phyloP scores from a whole-genome alignment of 2,329 filamentous ascomycete species.

The Elsinoe perseae region DNA sequence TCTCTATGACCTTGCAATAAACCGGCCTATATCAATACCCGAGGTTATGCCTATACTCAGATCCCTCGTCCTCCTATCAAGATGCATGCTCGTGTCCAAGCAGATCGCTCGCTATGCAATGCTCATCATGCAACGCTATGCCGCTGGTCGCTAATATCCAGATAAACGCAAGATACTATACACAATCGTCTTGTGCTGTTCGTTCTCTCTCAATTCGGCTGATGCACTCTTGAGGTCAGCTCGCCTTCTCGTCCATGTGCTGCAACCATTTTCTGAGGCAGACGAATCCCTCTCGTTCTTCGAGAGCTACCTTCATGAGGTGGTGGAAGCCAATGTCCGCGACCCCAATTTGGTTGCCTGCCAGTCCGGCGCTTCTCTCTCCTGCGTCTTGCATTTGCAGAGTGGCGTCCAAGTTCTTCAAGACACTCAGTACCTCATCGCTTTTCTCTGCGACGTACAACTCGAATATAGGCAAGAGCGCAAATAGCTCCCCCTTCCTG shows the following conservation, averaged over 20 bases:
- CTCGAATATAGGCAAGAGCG: neutral
- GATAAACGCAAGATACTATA: neutral
- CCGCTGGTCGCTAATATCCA: too few relatives aligned
- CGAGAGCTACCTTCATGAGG: neutral
- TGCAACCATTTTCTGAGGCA: neutral
- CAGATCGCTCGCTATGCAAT: neutral
- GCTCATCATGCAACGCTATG: neutral
- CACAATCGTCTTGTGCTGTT: neutral
- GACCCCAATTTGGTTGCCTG: neutral
- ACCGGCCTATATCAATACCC: too few relatives aligned
- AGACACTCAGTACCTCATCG: neutral
- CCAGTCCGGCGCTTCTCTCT: neutral
- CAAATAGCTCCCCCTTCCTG: constrained; percentile 4
- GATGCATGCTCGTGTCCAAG: neutral
- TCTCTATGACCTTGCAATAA: too few relatives aligned
- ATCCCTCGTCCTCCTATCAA: neutral
- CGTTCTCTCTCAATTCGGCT: neutral
- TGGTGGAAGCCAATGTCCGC: neutral
- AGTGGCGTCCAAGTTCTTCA: neutral
- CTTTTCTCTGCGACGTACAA: neutral
- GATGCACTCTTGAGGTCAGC: neutral
- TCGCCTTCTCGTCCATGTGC: neutral
- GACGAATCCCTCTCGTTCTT: neutral
- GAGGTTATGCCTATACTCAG: too few relatives aligned
- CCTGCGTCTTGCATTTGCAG: neutral